Base-by-base conservation (phyloP, 257 asterid species). In the Cynanchum wilfordii region DNA sequence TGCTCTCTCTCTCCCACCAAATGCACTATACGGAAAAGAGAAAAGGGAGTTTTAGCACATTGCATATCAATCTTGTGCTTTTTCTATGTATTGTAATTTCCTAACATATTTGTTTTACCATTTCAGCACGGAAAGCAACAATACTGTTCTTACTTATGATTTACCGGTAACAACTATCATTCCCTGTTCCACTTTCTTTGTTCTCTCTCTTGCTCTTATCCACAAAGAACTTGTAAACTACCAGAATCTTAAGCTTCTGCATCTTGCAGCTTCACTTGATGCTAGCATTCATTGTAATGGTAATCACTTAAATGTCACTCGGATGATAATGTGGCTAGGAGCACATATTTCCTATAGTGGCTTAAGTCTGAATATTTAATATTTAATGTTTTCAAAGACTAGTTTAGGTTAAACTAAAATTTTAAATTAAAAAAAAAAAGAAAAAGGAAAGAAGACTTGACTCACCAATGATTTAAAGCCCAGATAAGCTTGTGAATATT, bases 51-150 rank as follows among this genome's bases (percentile, higher is more conserved):
- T 16, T 29, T 38, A 56, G 59, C 29, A 24, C 33, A 38, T 33
- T 27, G 45, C 54, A 69, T 66, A 15, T 51, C 2, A 13, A 36
- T 56, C 66, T 76, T 69, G 60, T 7, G 20, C 59, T 10, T 42
- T 68, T 20, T 49, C 62, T 62, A 12, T 20, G 33, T 22, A n/a
- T 76, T 68, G 80, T 79, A 79, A 49, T 29, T 66, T 33, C 50
- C 66, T 84, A 70, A 69, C 45, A 27, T 59, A 58, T 68, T 56
- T 52, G 27, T 42, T 74, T 3, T 78, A 55, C 66, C 78, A 74
- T 86, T 79, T 66, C 93, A 92, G 99, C 86, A 84, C 84, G 17
- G 90, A 92, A 72, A 95, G 89, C 93, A 90, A 92, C 88, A 89
- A 86, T 75, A 75, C 88, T 30, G 68, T 92, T 77, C 88, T 92